phyloP scores from a whole-genome alignment of 2,329 filamentous ascomycete genomes.

The Aureobasidium sp. region DNA sequence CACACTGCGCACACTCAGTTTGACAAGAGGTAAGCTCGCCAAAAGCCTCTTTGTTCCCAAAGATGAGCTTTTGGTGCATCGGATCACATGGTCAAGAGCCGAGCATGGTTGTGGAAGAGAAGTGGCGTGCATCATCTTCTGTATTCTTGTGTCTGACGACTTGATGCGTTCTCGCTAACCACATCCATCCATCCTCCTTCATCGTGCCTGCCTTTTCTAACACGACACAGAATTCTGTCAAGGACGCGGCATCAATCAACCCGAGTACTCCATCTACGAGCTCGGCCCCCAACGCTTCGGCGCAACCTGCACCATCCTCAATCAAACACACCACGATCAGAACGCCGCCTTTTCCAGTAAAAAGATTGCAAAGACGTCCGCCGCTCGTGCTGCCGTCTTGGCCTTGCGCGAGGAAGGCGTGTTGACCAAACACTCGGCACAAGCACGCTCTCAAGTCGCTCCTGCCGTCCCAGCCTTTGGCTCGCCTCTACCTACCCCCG shows the following conservation, averaged over 20 bases:
- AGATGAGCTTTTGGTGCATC: neutral
- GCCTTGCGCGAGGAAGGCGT: neutral
- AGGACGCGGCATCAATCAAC: neutral
- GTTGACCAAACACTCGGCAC: neutral
- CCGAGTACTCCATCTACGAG: constrained; percentile 6
- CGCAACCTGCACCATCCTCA: constrained; percentile 1
- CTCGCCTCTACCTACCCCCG: neutral
- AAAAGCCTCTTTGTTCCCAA: neutral
- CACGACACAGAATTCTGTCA: constrained; percentile 10
- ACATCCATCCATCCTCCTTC: too few relatives aligned
- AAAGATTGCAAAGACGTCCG: constrained; percentile 5
- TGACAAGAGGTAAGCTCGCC: neutral
- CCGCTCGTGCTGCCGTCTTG: constrained; percentile 8
- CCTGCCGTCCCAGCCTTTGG: constrained; percentile 4
- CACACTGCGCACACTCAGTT: neutral
- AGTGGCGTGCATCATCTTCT: neutral
- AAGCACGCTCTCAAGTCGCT: neutral
- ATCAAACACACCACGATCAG: neutral
- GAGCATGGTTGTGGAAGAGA: neutral
- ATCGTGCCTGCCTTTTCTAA: neutral
- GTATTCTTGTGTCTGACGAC: neutral
- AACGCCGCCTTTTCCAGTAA: constrained; percentile 3
- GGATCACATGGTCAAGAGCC: neutral
- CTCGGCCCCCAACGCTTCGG: constrained; percentile 9
- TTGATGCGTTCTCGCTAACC: neutral